Conservation (phyloP, 208 protist genomes). For the Strigomonas culicis region DNA sequence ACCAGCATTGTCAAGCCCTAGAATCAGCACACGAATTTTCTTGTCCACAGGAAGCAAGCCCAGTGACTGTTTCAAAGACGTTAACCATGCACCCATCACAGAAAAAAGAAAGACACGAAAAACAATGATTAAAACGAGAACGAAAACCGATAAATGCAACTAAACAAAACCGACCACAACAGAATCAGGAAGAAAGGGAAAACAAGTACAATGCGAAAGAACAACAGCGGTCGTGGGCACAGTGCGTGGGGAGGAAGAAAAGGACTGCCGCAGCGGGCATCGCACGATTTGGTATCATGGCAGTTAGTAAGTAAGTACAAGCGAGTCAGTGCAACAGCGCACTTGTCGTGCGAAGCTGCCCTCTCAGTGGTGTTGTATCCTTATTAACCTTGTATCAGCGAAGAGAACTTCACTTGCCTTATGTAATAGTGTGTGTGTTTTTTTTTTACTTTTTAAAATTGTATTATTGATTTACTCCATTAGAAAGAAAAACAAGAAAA, state of each 20-base stretch:
- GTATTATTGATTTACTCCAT: background rate
- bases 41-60: conserved; percentile 71
- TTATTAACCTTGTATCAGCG: too few species aligned
- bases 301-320: too few species aligned
- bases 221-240: background rate
- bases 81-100: conserved; percentile 68
- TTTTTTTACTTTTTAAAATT: conserved; percentile 3
- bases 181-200: background rate
- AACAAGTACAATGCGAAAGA: background rate
- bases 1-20: conserved; percentile 95
- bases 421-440: too few species aligned
- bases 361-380: too few species aligned
- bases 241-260: background rate
- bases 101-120: conserved; percentile 3
- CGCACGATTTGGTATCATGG: background rate
- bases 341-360: too few species aligned
- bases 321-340: too few species aligned
- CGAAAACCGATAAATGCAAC: conserved; percentile 2
- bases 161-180: conserved; percentile 7
- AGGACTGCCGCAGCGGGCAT: too few species aligned
- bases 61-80: conserved; percentile 35
- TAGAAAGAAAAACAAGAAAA: conserved; percentile 9
- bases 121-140: conserved; percentile 9
- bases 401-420: too few species aligned
- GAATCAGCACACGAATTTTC: conserved; percentile 92